Conservation (phyloP, 805 yeast species). For the Metschnikowia colocasiae region DNA sequence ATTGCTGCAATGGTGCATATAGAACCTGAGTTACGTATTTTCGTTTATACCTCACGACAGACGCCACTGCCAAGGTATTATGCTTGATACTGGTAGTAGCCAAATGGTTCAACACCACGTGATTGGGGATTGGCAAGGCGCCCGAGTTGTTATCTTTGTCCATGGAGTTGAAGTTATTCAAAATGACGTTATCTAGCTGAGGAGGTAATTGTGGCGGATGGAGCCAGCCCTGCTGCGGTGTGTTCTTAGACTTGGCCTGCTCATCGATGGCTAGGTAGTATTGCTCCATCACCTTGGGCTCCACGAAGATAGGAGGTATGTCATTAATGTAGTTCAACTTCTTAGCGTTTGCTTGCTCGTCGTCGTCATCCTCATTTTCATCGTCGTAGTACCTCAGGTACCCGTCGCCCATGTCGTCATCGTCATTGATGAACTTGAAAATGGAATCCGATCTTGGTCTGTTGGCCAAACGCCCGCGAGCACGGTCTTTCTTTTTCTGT, state of each 20-base stretch:
- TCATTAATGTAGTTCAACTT: slow-evolving; percentile 52
- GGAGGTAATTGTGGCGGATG: slow-evolving; percentile 98
- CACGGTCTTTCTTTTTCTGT: slow-evolving; percentile 16
- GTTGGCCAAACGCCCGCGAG: slow-evolving; percentile 28
- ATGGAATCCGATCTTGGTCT: slow-evolving; percentile 52
- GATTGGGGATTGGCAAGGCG: slow-evolving; percentile 90
- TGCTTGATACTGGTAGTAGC: slow-evolving; percentile 96
- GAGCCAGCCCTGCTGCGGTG: slow-evolving; percentile 60
- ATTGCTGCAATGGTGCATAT: slow-evolving; percentile 62
- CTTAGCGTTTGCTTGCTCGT: slow-evolving; percentile 9
- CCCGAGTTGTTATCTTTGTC: slow-evolving; percentile 81
- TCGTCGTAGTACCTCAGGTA: slow-evolving; percentile 73
- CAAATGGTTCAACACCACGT: slow-evolving; percentile 87
- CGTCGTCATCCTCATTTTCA: slow-evolving; percentile 24
- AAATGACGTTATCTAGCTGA: slow-evolving; percentile 88
- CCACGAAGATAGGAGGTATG: slow-evolving; percentile 81
- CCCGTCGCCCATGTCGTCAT: slow-evolving; percentile 81
- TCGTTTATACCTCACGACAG: slow-evolving; percentile 81
- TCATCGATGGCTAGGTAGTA: slow-evolving; percentile 74
- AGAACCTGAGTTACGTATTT: slow-evolving; percentile 89
- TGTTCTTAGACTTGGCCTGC: slow-evolving; percentile 53
- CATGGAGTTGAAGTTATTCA: slow-evolving; percentile 59
- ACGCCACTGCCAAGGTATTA: slow-evolving; percentile 89
- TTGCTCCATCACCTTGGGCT: slow-evolving; percentile 84
- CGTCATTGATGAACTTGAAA: slow-evolving; percentile 60